phyloP scores from a whole-genome alignment of 2,329 filamentous ascomycete genomes.

The Teratosphaeria pseudoeucalypti region DNA sequence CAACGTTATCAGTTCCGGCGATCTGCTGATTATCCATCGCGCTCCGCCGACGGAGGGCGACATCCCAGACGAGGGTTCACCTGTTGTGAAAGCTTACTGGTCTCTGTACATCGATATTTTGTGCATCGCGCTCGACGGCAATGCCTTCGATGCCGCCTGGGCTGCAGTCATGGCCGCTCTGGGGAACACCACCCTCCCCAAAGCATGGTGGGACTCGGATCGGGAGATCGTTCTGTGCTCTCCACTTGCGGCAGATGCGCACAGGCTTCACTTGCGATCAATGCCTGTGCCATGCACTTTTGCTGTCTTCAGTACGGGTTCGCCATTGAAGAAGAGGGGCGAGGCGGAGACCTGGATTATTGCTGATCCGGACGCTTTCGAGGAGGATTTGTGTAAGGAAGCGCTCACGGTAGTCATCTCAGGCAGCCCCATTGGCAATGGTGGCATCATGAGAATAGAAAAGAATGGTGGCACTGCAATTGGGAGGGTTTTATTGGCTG shows the following conservation, averaged over 20 bases:
- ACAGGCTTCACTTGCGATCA: constrained; percentile 49
- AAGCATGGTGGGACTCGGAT: constrained; percentile 75
- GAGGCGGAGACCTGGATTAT: constrained; percentile 55
- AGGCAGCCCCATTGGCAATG: constrained; percentile 26
- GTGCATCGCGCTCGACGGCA: constrained; percentile 86
- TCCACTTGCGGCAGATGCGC: constrained; percentile 44
- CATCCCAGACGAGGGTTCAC: constrained; percentile 28
- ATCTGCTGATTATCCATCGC: constrained; percentile 57
- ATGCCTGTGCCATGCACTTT: constrained; percentile 70
- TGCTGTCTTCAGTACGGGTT: constrained; percentile 58
- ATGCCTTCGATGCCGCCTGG: constrained; percentile 87
- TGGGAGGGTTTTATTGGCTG: constrained; percentile 51
- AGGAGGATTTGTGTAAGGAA: constrained; percentile 78
- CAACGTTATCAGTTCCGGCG: constrained; percentile 53
- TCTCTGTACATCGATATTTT: constrained; percentile 90
- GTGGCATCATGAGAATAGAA: constrained; percentile 59
- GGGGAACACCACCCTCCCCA: constrained; percentile 63
- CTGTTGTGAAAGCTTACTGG: constrained; percentile 76
- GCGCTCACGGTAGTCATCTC: constrained; percentile 76
- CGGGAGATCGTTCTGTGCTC: constrained; percentile 70
- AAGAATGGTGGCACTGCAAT: constrained; percentile 72
- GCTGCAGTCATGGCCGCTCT: constrained; percentile 72
- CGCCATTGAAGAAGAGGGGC: constrained; percentile 36
- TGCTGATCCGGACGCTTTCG: constrained; percentile 78
- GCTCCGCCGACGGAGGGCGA: constrained; percentile 36